phyloP scores from a whole-genome alignment of 768 basidiomycete species.

The Tubosaeta sp. region DNA sequence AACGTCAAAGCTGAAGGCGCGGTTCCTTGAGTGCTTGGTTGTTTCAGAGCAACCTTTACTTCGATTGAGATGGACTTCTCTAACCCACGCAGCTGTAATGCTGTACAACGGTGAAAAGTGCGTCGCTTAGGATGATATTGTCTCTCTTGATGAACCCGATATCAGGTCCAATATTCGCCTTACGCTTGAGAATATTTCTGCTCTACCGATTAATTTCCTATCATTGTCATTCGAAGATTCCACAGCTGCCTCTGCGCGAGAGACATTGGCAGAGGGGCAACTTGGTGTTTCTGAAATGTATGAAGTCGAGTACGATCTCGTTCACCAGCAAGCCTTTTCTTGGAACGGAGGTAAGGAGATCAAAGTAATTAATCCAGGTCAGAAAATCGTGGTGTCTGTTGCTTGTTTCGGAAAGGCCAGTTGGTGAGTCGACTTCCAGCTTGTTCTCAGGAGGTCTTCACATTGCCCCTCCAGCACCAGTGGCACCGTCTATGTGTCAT shows the following conservation, averaged over 20 bases:
- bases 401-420: constrained; percentile 85
- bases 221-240: constrained; percentile 89
- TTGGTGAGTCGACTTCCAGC: constrained; percentile 59
- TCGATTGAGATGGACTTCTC: constrained; percentile 79
- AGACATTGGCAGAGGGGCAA: constrained; percentile 73
- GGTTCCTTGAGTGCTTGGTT: constrained; percentile 77
- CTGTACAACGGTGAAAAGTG: constrained; percentile 92
- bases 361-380: constrained; percentile 60
- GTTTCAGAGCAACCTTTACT: constrained; percentile 85
- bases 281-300: constrained; percentile 82
- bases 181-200: constrained; percentile 86
- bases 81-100: constrained; percentile 93
- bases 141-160: neutral
- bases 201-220: constrained; percentile 79
- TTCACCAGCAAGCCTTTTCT: constrained; percentile 74
- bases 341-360: constrained; percentile 52
- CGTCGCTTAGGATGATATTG: constrained; percentile 21
- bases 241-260: constrained; percentile 71
- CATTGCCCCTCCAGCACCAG: constrained; percentile 49
- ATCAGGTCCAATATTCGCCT: constrained; percentile 77
- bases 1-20: constrained; percentile 28
- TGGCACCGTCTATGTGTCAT: constrained; percentile 80
- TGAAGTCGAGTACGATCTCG: constrained; percentile 81
- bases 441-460: neutral
- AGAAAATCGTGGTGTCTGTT: constrained; percentile 63